Evolutionary conservation across 108 stramenopile species (phyloP).

Genomic region (Cylindrotheca closterium): DNA sequence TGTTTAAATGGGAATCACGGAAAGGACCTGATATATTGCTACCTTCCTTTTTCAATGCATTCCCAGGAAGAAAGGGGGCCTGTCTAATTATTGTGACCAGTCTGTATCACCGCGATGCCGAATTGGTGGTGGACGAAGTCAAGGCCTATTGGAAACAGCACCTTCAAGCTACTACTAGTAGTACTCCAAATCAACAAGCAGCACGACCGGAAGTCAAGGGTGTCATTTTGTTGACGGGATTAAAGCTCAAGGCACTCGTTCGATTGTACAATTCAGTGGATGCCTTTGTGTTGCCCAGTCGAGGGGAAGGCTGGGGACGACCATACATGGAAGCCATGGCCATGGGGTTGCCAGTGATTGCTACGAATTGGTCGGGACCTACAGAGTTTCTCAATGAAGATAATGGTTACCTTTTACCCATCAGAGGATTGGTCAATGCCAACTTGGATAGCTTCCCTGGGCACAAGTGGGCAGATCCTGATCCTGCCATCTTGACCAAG

Average conservation of each 20-base stretch:
- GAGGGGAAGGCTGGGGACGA: background rate
- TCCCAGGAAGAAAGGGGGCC: background rate
- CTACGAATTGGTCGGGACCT: slow-evolving; percentile 16
- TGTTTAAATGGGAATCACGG: background rate
- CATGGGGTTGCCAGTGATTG: slow-evolving; percentile 11
- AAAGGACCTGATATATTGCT: background rate
- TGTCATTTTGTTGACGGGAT: background rate
- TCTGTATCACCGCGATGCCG: background rate
- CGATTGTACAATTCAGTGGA: background rate
- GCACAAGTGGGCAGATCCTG: slow-evolving; percentile 14
- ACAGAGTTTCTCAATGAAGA: slow-evolving; percentile 10
- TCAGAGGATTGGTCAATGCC: slow-evolving; percentile 5
- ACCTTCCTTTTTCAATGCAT: background rate
- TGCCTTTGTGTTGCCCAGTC: background rate
- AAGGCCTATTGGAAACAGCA: background rate
- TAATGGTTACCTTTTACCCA: slow-evolving; percentile 12
- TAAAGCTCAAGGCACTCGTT: background rate
- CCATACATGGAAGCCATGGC: slow-evolving; percentile 1
- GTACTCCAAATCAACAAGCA: background rate
- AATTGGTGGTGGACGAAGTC: background rate
- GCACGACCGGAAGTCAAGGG: background rate
- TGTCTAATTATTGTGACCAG: background rate
- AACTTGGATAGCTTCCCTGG: slow-evolving; percentile 3
- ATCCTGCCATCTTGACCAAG: background rate
- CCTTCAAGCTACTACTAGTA: too few species aligned